Conservation (phyloP, 116 monocot genomes). For the Cymodocea nodosa region DNA sequence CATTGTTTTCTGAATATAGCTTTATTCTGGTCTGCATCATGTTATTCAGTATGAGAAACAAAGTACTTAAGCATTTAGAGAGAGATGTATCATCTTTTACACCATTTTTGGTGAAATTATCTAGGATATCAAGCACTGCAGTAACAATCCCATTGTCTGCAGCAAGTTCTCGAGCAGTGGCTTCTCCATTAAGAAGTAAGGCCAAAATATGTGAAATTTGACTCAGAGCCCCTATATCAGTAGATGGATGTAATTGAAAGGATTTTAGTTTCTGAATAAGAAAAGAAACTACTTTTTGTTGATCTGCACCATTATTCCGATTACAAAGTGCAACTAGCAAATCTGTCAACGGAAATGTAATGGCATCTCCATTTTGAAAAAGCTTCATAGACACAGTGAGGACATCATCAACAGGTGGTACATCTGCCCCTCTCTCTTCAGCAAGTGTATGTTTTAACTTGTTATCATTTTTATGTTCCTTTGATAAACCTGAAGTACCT, state of each 20-base stretch:
- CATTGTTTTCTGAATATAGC: conserved; percentile 16
- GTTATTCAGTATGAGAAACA: conserved; percentile 50
- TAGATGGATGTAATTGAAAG: conserved; percentile 28
- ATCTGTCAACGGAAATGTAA: conserved; percentile 51
- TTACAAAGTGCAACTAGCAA: conserved; percentile 55
- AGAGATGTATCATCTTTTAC: conserved; percentile 20
- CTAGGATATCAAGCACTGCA: conserved; percentile 31
- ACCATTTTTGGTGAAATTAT: conserved; percentile 21
- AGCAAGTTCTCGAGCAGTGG: conserved; percentile 44
- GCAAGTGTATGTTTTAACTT: conserved; percentile 17
- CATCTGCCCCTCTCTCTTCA: conserved; percentile 23
- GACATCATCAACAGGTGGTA: conserved; percentile 63
- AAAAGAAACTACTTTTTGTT: conserved; percentile 31
- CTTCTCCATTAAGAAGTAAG: conserved; percentile 46
- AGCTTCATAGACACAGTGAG: conserved; percentile 42
- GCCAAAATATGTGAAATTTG: conserved; percentile 49
- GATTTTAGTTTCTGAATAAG: conserved; percentile 49
- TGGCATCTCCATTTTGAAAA: conserved; percentile 26
- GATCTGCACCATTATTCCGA: conserved; percentile 49
- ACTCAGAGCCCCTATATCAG: conserved; percentile 24
- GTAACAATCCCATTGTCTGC: conserved; percentile 47
- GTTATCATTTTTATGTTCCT: conserved; percentile 36
- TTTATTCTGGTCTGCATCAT: conserved; percentile 44
- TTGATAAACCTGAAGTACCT: conserved; percentile 40
- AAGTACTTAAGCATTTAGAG: conserved; percentile 43